These are phyloP conservation scores for Lipomyces spencermartinsiae DNA, from an alignment of 805 yeast species.

Conservation along the genomic window DNA sequence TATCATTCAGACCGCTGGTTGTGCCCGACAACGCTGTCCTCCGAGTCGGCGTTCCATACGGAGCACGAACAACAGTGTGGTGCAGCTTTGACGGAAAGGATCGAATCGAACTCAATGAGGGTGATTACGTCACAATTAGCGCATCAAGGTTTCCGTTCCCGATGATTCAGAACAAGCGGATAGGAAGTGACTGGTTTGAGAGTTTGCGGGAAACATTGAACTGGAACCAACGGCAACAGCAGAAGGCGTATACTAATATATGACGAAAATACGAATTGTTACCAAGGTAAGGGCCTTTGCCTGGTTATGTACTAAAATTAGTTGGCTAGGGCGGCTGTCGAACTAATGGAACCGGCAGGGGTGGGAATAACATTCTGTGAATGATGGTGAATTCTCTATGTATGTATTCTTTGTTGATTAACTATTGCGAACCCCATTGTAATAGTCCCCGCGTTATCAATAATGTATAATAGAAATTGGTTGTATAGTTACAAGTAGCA, in stretches of 20 bases:
- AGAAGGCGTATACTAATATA: slow-evolving; percentile 42
- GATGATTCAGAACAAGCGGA: slow-evolving; percentile 75
- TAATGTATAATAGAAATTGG: too few species aligned
- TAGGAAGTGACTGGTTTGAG: slow-evolving; percentile 72
- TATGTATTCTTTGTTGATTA: too few species aligned
- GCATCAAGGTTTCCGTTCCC: slow-evolving; percentile 95
- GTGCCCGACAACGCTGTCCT: slow-evolving; percentile 89
- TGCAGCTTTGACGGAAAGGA: slow-evolving; percentile 94
- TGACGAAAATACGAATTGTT: background rate
- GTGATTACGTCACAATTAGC: slow-evolving; percentile 82
- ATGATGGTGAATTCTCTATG: too few species aligned
- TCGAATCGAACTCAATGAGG: slow-evolving; percentile 77
- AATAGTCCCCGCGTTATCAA: too few species aligned
- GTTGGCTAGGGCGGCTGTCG: too few species aligned
- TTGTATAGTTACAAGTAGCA: too few species aligned
- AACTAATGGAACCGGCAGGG: too few species aligned
- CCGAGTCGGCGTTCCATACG: slow-evolving; percentile 77
- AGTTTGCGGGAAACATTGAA: slow-evolving; percentile 82
- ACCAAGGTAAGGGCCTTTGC: background rate
- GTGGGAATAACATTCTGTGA: too few species aligned
- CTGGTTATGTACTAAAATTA: background rate
- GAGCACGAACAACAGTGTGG: slow-evolving; percentile 91
- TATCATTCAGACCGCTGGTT: slow-evolving; percentile 89
- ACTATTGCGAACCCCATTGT: too few species aligned
- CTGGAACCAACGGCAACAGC: slow-evolving; percentile 91